Evolutionary conservation across 1,284 basidiomycete species (phyloP), one percentile per base, ranked within the genome.

Genomic region (Irpex sp.): DNA sequence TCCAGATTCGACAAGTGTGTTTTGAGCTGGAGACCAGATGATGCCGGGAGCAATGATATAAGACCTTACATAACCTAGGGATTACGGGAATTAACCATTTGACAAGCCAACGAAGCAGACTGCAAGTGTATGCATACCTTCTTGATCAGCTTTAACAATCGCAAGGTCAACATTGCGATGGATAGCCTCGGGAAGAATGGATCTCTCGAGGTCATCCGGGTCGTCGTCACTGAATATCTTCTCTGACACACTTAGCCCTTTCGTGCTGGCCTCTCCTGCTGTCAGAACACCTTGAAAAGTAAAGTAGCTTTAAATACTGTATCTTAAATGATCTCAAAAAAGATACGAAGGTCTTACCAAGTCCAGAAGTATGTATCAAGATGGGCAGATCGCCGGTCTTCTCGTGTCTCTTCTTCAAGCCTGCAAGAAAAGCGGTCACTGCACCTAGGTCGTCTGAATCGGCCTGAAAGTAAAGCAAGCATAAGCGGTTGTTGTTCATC

Each of bases 341-440:
- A 26, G 26, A 26, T 26, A 26, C 26, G 26, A 26, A 26, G 26
- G 26, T 4, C 65, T 60, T 60, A 77, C 77, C 79, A 60, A 81
- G 81, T 21, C 81, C 81, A 36, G 81, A 82, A 80, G 84, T 84
- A 60, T 87, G 84, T 34, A 87, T 85, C 11, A 82, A 70, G 62
- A 78, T 75, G 5, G 84, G 77, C 0, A 68, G 67, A 31, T 73
- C 75, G 0, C 78, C 77, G 0, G 17, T 80, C 40, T 62, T 67
- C 26, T 77, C 74, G 40, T 77, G 70, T 49, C 75, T 74, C 63
- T 75, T 76, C 68, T 79, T 81, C 64, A 82, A 21, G 0, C 85
- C 85, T 19, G 68, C 72, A 40, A 86, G 70, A 15, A 85, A 78
- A 0, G 81, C 82, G 51, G 75, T 67, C 3, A 74, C 74, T 2